phyloP scores from a whole-genome alignment of 2,329 filamentous ascomycete genomes.

The Sphaerulina populicola region DNA sequence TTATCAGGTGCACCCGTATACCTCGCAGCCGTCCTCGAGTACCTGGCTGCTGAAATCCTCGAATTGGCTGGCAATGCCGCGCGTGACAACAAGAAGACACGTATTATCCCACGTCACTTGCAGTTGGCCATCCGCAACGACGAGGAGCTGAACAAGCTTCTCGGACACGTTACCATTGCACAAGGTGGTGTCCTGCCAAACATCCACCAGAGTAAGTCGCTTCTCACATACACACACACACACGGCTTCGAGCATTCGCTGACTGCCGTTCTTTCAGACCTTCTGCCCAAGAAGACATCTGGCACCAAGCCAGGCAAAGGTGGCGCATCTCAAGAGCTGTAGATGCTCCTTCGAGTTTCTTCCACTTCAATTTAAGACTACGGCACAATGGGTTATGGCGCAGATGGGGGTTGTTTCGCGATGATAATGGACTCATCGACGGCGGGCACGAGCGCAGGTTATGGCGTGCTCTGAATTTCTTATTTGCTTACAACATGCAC shows the following conservation, averaged over 20 bases:
- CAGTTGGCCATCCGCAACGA: conserved; percentile 95
- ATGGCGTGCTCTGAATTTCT: conserved; percentile 21
- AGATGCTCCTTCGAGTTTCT: conserved; percentile 39
- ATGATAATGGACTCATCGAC: conserved; percentile 33
- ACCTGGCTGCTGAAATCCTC: conserved; percentile 93
- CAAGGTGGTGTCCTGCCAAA: conserved; percentile 95
- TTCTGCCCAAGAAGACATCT: conserved; percentile 95
- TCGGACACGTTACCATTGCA: conserved; percentile 92
- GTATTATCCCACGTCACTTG: conserved; percentile 94
- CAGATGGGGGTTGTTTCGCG: conserved; percentile 27
- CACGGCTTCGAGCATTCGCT: conserved; percentile 27
- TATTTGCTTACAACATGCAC: conserved; percentile 15
- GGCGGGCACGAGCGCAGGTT: conserved; percentile 29
- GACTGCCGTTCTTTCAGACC: conserved; percentile 54
- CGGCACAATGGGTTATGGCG: conserved; percentile 28
- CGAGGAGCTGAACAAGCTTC: conserved; percentile 98
- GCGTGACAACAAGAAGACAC: conserved; percentile 99
- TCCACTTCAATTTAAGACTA: conserved; percentile 20
- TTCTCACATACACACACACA: background rate
- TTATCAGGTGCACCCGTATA: conserved; percentile 44
- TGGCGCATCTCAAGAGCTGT: conserved; percentile 86
- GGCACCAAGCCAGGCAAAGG: conserved; percentile 73
- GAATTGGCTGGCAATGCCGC: conserved; percentile 97
- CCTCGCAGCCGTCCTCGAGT: conserved; percentile 94
- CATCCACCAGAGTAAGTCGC: conserved; percentile 81